These are phyloP conservation scores for Papiliotrema nemorosa DNA, from an alignment of 1,284 basidiomycete species.

Conservation along the genomic window DNA sequence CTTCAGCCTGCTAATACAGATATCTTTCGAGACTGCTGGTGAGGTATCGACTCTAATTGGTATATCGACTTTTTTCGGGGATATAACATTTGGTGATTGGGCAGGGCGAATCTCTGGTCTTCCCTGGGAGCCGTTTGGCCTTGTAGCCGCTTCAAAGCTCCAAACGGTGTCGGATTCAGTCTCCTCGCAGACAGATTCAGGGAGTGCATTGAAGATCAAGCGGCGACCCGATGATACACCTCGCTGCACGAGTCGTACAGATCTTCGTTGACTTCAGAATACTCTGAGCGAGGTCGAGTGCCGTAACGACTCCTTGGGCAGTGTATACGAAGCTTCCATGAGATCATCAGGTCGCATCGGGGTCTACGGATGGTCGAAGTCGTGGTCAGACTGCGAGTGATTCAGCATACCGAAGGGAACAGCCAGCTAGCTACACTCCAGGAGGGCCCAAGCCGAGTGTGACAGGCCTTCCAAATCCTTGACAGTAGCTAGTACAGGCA, in stretches of 20 bases:
- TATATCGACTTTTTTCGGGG: too few species aligned
- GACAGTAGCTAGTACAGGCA: too few species aligned
- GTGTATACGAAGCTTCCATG: background rate
- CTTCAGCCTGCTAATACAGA: too few species aligned
- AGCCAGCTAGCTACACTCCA: background rate
- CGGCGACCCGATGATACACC: background rate
- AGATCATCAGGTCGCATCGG: background rate
- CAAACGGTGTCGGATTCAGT: background rate
- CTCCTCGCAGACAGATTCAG: too few species aligned
- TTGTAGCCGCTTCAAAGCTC: background rate
- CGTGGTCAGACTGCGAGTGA: constrained; percentile 10
- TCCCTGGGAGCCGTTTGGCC: background rate
- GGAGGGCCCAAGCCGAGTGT: too few species aligned
- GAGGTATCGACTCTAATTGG: too few species aligned
- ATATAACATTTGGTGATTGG: too few species aligned
- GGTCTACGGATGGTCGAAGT: constrained; percentile 8
- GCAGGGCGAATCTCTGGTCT: too few species aligned
- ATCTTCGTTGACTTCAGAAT: background rate
- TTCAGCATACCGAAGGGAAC: background rate
- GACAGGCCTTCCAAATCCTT: too few species aligned
- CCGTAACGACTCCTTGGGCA: background rate
- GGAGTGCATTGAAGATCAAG: too few species aligned
- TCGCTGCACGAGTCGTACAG: background rate
- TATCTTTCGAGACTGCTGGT: too few species aligned
- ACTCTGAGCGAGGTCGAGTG: constrained; percentile 2